Percentiles rank a stretch among this genome's conserved stretches.
Evolutionary conservation across 169 alveolate species (phyloP).

Genomic region (Plasmodium relictum): DNA sequence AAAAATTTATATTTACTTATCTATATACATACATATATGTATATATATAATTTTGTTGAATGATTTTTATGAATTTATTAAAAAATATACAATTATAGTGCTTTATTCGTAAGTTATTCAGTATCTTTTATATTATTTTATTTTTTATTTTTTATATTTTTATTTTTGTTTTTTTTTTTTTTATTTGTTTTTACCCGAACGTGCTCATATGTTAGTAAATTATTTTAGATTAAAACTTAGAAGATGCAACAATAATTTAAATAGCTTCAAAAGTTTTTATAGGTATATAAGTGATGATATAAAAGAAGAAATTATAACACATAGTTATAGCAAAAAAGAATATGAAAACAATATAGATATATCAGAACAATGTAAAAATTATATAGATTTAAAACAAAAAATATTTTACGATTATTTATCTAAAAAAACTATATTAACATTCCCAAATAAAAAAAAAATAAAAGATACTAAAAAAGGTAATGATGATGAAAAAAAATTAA

Average conservation of each 20-base stretch:
- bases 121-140: not conserved
- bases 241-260: not conserved
- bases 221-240: conserved; percentile 23
- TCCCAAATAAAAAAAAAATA: not conserved
- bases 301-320: conserved; percentile 51
- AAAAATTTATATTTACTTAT: too few relatives aligned
- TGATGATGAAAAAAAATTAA: not conserved
- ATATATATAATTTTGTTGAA: too few relatives aligned
- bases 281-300: conserved; percentile 35
- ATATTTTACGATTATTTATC: conserved; percentile 47
- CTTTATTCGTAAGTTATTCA: not conserved
- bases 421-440: conserved; percentile 18
- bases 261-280: conserved; percentile 10
- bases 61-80: too few relatives aligned
- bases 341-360: conserved; percentile 42
- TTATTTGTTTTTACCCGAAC: not conserved
- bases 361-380: conserved; percentile 55
- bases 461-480: not conserved
- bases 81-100: not conserved
- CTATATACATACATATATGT: too few relatives aligned
- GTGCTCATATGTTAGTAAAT: conserved; percentile 5
- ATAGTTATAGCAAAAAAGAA: conserved; percentile 60
- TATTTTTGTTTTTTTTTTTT: not conserved
- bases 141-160: not conserved
- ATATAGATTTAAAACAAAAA: conserved; percentile 66